Evolutionary conservation across 2,329 filamentous ascomycete genomes (phyloP).

Genomic region (Aspergillus unguis): DNA sequence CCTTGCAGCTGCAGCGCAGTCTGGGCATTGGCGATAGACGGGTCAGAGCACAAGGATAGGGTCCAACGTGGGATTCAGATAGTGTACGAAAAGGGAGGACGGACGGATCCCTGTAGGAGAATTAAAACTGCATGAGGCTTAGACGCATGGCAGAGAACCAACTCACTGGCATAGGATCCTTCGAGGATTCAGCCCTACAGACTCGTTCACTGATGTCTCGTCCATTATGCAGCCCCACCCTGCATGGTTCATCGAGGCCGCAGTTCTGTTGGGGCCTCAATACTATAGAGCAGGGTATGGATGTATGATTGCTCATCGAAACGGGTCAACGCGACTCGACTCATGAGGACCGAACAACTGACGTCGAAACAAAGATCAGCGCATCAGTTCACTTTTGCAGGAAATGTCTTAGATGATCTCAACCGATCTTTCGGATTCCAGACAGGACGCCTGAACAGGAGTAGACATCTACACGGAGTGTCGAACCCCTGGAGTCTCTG

Average conservation of each 20-base stretch:
- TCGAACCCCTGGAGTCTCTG: too few species aligned
- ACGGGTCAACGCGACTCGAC: too few species aligned
- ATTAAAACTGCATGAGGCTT: conserved; percentile 4
- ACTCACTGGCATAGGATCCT: neutral
- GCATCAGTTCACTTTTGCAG: too few species aligned
- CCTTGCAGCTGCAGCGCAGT: neutral
- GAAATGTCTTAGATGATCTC: too few species aligned
- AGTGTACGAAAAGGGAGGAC: neutral
- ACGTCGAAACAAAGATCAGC: too few species aligned
- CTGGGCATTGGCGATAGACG: neutral
- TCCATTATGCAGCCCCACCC: neutral
- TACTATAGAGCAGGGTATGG: neutral
- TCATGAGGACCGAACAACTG: too few species aligned
- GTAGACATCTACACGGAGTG: too few species aligned
- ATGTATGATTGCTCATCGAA: too few species aligned
- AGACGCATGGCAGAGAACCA: conserved; percentile 1
- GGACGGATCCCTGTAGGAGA: too few species aligned
- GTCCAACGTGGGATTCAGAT: neutral
- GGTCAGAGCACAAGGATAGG: neutral
- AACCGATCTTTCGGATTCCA: too few species aligned
- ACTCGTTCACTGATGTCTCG: neutral
- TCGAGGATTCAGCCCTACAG: neutral
- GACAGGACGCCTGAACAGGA: too few species aligned
- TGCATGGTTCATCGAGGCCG: too few species aligned
- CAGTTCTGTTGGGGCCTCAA: neutral